Evolutionary conservation across 371 early-diverging fungal genomes (phyloP).

Genomic region (Mortierella sp.): DNA sequence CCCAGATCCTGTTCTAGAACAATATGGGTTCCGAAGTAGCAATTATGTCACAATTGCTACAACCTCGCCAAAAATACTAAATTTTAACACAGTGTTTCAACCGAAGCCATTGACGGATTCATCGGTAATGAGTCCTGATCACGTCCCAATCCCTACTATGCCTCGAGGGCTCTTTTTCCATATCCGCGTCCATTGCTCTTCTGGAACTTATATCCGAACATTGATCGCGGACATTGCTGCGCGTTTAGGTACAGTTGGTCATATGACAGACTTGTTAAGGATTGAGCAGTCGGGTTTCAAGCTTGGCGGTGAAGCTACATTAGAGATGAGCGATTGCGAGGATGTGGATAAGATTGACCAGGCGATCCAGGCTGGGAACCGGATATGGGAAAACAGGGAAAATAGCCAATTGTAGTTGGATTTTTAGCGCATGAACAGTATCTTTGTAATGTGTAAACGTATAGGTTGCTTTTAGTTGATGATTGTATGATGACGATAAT

Average conservation of each 20-base stretch:
- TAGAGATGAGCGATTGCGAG: conserved; percentile 37
- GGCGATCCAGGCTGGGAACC: conserved; percentile 40
- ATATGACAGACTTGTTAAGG: conserved; percentile 57
- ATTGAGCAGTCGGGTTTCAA: conserved; percentile 58
- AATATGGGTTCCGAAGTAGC: conserved; percentile 8
- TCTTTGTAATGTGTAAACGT: neutral
- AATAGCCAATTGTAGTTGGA: neutral
- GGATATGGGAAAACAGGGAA: neutral
- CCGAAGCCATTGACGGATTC: conserved; percentile 24
- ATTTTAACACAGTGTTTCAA: neutral
- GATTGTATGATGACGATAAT: conserved; percentile 6
- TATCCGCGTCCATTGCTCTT: conserved; percentile 57
- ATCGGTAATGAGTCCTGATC: conserved; percentile 1
- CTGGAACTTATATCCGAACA: conserved; percentile 66
- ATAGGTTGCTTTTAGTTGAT: neutral
- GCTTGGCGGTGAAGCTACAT: conserved; percentile 30
- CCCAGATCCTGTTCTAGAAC: conserved; percentile 14
- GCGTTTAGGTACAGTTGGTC: conserved; percentile 53
- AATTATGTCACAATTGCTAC: neutral
- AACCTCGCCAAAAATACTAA: neutral
- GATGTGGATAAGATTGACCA: conserved; percentile 24
- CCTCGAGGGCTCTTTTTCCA: conserved; percentile 41
- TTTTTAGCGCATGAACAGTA: neutral
- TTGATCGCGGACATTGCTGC: conserved; percentile 60
- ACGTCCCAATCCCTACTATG: conserved; percentile 19